Base-by-base conservation (phyloP, 768 basidiomycete species). In the Mycena vulgaris region DNA sequence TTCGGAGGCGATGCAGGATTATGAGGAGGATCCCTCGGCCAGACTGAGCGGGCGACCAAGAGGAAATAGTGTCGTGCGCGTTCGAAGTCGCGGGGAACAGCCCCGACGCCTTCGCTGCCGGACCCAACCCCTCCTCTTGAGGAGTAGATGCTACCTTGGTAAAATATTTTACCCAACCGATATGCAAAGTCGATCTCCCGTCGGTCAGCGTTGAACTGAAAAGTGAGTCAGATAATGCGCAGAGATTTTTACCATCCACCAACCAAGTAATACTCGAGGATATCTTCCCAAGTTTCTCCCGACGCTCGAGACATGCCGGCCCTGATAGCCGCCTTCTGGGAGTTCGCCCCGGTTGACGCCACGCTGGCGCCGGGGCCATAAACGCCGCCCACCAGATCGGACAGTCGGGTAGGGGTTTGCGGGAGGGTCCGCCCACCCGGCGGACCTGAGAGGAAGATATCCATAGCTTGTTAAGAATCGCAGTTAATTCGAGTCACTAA, bases 301-400 rank as follows among this genome's bases (percentile, higher is more conserved):
- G 95, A 94, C 5, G 92, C 92, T 39, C 90, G 89, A 33, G 95
- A 92, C 35, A 92, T 80, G 21, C 92, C 94, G 27, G 97, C 96
- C 78, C 93, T 92, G 73, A 97, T 92, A 19, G 93, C 92, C 17
- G 96, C 89, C 63, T 90, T 86, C 39, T 89, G 84, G 2, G 88
- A 85, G 75, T 93, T 95, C 25, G 88, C 66, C 2, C 95, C 95
- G 0, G 95, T 96, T 0, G 95, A 97, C 10, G 96, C 95, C 57
- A 96, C 95, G 66, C 95, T 97, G 3, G 97, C 95, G 55, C 97
- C 96, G 19, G 94, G 93, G 3, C 98, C 98, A 77, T 93, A 99
- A n/a, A 95, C 89, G 8, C 98, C 98, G 19, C 97, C 98, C 11
- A 85, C 90, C 5, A 97, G 86, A 80, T 99, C 98, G 2, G 97